Evolutionary conservation across 495 filamentous ascomycete genomes (phyloP), one percentile per base, ranked within the genome.

Genomic region (Tuber aestivum): DNA sequence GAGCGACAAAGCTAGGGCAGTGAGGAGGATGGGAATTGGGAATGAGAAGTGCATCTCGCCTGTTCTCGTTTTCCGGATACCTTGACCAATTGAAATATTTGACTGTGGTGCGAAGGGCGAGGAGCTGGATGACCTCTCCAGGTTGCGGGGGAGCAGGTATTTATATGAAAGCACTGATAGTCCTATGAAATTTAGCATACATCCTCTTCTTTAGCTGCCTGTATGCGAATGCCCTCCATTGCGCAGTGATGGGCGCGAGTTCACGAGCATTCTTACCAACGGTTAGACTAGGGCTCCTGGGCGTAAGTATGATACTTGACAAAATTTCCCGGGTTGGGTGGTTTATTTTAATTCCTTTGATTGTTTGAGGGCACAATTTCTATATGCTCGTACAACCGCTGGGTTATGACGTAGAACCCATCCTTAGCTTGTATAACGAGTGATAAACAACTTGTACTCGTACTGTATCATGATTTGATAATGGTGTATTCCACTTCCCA

Each of bases 21-120:
- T 68, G 41, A 79, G 70, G 50, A 71, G 18, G 27, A 61, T 40
- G 16, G 72, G 61, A 72, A 79, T 12, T 1, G 78, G 37, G n/a
- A 50, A 45, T 45, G 75, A 41, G 72, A 79, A 71, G 35, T 73
- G 44, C 78, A 79, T 79, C 14, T 75, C n/a, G 40, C 44, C 32
- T 61, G 50, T 3, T 12, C 27, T 18, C 14, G 56, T 18, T 35
- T 50, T 50, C 35, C 27, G n/a, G 56, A 65, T 61, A 61, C 35
- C 14, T 32, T 65, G 7, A 16, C 18, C 27, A 35, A 32, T 65
- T 12, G 56, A 65, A 65, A 32, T 6, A 7, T 35, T 23, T 65
- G 56, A 18, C 27, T 35, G 56, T 3, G 56, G 27, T 65, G 10
- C 35, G 56, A 6, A 18, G 27, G 18, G 27, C 56, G 12, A 32